A percentile compares a stretch with the other conserved stretches of the same genome.
phyloP scores from a whole-genome alignment of 169 alveolate genomes.

The Babesia bovis region DNA sequence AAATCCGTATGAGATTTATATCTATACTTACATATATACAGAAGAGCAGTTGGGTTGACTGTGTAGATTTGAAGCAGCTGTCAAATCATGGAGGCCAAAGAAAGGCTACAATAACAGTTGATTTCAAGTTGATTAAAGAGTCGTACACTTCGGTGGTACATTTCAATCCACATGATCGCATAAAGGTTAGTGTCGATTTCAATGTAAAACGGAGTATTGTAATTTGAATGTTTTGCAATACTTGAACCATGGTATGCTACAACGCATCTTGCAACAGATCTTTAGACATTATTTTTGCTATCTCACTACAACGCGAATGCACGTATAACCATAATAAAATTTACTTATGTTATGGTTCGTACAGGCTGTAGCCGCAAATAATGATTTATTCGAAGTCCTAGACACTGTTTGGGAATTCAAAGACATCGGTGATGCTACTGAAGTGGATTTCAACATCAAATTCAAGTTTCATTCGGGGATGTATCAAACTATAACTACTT shows the following conservation, averaged over 20 bases:
- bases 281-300: neutral
- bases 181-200: slow-evolving; percentile 31
- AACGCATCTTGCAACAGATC: neutral
- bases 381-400: slow-evolving; percentile 38
- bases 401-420: slow-evolving; percentile 57
- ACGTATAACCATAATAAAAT: too few species aligned
- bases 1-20: neutral
- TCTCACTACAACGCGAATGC: neutral
- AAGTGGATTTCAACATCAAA: slow-evolving; percentile 35
- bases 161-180: slow-evolving; percentile 10
- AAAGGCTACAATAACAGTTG: slow-evolving; percentile 33
- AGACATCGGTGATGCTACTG: slow-evolving; percentile 18
- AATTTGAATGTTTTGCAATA: too few species aligned
- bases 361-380: slow-evolving; percentile 65
- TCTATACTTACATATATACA: neutral
- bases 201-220: too few species aligned
- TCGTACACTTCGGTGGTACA: slow-evolving; percentile 50
- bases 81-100: neutral
- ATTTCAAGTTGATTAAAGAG: slow-evolving; percentile 38
- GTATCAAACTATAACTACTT: slow-evolving; percentile 42
- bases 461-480: slow-evolving; percentile 40
- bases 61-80: neutral
- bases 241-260: too few species aligned
- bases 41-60: slow-evolving; percentile 49
- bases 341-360: neutral